Evolutionary conservation across 192 early-diverging fungal species (phyloP), one percentile per base, ranked within the genome.

Genomic region (Cladochytrium replicatum): DNA sequence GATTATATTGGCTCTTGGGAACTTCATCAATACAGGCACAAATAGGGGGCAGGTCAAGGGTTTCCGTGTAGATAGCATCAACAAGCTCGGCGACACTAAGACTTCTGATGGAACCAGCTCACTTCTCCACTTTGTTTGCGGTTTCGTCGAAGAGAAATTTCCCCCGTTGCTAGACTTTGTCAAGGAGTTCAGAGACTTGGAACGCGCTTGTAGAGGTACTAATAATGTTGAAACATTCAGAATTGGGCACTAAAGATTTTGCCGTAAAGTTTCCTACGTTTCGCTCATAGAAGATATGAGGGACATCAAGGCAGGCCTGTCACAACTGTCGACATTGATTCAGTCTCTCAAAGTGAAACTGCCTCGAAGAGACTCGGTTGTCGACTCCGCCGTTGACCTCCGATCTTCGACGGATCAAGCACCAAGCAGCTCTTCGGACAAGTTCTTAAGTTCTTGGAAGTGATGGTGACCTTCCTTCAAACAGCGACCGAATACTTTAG

Each of bases 1-100:
- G 69, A 47, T 71, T 19, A 57, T 71, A 17, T 51, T 71, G 0
- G 55, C 61, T 5, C 28, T 71, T 2, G 69, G 69, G 6, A 71
- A 71, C 41, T 71, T 49, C 39, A 57, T 71, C 51, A 71, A 71
- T 27, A 54, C 41, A 29, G 69, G 69, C 0, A 63, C 52, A 6
- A 54, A 60, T 49, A 64, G 52, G 42, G 69, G 69, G 8, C 29
- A 53, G 15, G 54, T 60, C 7, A 60, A 71, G 48, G 69, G 69
- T 9, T 71, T 71, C 52, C 21, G 46, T 31, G 67, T 71, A 25
- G 54, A 32, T 19, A 66, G 49, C 26, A 48, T 71, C 54, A 60
- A 64, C 40, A 64, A 69, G 67, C 54, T 70, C 3, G 63, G 37
- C 7, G 58, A 61, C 42, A 66, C 62, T 13, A 63, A 64, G 54